Base-by-base conservation (phyloP, 106 monocot genomes). In the Dioscorea alata region DNA sequence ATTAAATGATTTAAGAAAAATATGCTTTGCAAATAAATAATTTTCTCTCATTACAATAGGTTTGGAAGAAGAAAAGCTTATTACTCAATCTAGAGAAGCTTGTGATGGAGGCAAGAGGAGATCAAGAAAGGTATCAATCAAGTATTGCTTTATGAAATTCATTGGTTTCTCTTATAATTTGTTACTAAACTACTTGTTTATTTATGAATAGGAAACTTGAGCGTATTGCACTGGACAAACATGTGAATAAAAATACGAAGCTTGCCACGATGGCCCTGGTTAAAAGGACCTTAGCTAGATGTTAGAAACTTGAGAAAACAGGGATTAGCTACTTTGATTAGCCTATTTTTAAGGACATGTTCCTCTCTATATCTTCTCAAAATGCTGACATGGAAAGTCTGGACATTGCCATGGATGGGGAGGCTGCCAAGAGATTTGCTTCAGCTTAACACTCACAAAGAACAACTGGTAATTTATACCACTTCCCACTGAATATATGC, bases 261-360 rank as follows among this genome's bases (percentile, higher is more conserved):
- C 73, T 76, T 32, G 75, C 76, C 70, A 70, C 79, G 13, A 67
- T 72, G 32, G 69, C 68, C 65, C 79, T 88, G 70, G 64, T 84
- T 33, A 81, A 67, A 52, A 60, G 78, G 49, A 78, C 79, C 68
- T 76, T 88, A 61, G 79, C 69, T 67, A 61, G 88, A 65, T 78
- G 65, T 34, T 52, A 59, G 19, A 76, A 82, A 42, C 84, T 76
- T 69, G 76, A 88, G 71, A 64, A 79, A 28, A 76, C 78, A 31
- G 74, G 76, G 14, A 75, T 48, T 15, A 84, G 84, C 59, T 79
- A 78, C 50, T 88, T 84, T 70, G 60, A 70, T 49, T 76, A 76
- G 28, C 73, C 75, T 62, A 22, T 53, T 58, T 88, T 84, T 49
- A 84, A 57, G 78, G 84, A 84, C 33, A 78, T 82, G 31, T 81